Evolutionary conservation across 192 early-diverging fungal species (phyloP).

Genomic region (Backusella luteola): DNA sequence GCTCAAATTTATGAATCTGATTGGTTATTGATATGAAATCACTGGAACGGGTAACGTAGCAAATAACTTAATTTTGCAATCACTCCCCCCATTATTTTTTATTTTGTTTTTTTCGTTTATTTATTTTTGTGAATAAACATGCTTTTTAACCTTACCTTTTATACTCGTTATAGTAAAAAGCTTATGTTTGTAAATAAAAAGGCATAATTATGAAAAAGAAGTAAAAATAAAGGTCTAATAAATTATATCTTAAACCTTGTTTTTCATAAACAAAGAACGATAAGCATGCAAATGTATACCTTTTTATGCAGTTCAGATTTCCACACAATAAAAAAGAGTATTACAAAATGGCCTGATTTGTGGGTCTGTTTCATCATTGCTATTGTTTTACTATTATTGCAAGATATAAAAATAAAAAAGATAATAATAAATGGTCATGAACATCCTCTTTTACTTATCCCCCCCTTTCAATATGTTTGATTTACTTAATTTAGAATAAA

Average conservation of each 20-base stretch:
- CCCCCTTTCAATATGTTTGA: background rate
- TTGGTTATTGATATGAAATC: conserved; percentile 9
- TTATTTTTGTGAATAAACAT: background rate
- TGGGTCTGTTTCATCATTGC: background rate
- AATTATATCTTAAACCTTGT: background rate
- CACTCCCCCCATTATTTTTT: background rate
- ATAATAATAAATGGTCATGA: background rate
- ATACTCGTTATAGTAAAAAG: background rate
- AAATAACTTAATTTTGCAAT: background rate
- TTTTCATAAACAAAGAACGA: background rate
- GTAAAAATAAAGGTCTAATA: background rate
- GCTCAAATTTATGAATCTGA: background rate
- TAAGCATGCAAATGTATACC: conserved; percentile 1
- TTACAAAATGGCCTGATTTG: conserved; percentile 5
- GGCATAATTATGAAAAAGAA: background rate
- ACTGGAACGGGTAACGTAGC: background rate
- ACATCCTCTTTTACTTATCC: background rate
- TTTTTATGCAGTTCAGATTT: conserved; percentile 8
- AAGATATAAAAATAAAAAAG: background rate
- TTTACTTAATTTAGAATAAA: background rate
- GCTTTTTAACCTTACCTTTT: background rate
- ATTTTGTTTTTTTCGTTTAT: background rate
- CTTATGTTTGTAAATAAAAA: background rate
- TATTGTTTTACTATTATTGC: background rate
- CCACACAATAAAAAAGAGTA: background rate